These are phyloP conservation scores for Phoma herbarum DNA, from an alignment of 2,329 filamentous ascomycete species.

Conservation along the genomic window DNA sequence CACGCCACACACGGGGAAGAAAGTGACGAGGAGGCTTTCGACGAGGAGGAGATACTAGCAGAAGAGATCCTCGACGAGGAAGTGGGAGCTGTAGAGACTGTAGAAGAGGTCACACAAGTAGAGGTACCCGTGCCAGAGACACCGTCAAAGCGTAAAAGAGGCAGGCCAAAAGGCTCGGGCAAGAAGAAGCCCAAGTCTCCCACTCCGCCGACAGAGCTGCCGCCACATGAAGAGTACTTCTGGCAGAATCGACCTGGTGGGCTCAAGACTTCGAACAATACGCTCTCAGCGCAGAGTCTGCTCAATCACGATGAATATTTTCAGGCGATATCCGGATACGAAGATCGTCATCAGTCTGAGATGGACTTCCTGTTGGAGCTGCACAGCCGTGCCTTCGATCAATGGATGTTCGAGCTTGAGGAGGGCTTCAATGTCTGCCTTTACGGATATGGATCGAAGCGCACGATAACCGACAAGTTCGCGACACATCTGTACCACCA, in stretches of 20 bases:
- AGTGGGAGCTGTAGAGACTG: constrained; percentile 52
- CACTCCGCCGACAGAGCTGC: constrained; percentile 81
- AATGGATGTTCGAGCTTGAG: constrained; percentile 90
- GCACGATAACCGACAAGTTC: constrained; percentile 76
- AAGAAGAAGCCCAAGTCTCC: constrained; percentile 69
- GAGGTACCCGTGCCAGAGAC: constrained; percentile 58
- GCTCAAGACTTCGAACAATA: constrained; percentile 87
- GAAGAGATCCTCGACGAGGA: constrained; percentile 72
- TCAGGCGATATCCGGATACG: constrained; percentile 67
- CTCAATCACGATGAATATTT: constrained; percentile 96
- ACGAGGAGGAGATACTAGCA: constrained; percentile 72
- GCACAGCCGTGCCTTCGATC: constrained; percentile 82
- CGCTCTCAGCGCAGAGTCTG: constrained; percentile 74
- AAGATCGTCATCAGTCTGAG: constrained; percentile 75
- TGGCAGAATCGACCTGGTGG: constrained; percentile 86
- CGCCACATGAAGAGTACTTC: constrained; percentile 91
- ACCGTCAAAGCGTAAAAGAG: constrained; percentile 62
- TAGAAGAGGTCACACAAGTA: constrained; percentile 38
- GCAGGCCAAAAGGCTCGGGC: constrained; percentile 48
- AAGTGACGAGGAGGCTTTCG: constrained; percentile 73
- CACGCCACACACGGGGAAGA: constrained; percentile 69
- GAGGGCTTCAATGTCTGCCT: constrained; percentile 88
- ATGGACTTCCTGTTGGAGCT: constrained; percentile 75
- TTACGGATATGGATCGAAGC: constrained; percentile 93
- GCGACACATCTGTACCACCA: constrained; percentile 72